Evolutionary conservation across 352 stramenopile genomes (phyloP).

Genomic region (Pythium scleroteichum): DNA sequence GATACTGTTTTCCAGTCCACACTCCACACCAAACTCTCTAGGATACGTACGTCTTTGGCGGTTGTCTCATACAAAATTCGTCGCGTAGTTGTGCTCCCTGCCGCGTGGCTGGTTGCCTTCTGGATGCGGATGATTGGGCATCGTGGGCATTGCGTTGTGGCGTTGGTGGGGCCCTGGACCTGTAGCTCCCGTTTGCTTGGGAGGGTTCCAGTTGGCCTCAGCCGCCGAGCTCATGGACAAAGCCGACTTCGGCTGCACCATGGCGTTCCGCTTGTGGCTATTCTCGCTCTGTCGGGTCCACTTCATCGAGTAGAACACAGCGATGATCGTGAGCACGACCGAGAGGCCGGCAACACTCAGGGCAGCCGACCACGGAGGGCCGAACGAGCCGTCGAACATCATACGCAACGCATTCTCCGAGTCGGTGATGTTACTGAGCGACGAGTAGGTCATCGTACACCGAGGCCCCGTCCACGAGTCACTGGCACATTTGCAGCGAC

Average conservation of each 20-base stretch:
- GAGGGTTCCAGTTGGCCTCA: conserved; percentile 20
- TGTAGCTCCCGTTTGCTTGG: conserved; percentile 17
- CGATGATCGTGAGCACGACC: conserved; percentile 35
- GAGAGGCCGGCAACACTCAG: conserved; percentile 33
- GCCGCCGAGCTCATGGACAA: conserved; percentile 23
- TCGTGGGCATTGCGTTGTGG: not conserved
- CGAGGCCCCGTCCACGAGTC: conserved; percentile 57
- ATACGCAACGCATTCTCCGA: conserved; percentile 13
- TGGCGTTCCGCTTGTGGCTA: conserved; percentile 19
- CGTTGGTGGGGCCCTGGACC: not conserved
- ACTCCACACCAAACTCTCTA: not conserved
- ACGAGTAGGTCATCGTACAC: conserved; percentile 40
- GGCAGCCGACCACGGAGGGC: conserved; percentile 41
- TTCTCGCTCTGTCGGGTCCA: conserved; percentile 19
- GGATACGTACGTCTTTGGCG: not conserved
- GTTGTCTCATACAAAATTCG: conserved; percentile 26
- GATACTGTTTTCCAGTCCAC: not conserved
- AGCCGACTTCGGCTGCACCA: conserved; percentile 27
- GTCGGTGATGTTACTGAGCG: conserved; percentile 21
- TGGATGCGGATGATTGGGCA: conserved; percentile 13
- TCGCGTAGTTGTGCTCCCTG: conserved; percentile 21
- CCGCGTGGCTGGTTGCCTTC: conserved; percentile 1
- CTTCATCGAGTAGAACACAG: conserved; percentile 36
- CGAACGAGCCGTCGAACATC: conserved; percentile 40
- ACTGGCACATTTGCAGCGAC: conserved; percentile 49